Conservation (phyloP, 305 asterid genomes). For the Salvia sclarea region DNA sequence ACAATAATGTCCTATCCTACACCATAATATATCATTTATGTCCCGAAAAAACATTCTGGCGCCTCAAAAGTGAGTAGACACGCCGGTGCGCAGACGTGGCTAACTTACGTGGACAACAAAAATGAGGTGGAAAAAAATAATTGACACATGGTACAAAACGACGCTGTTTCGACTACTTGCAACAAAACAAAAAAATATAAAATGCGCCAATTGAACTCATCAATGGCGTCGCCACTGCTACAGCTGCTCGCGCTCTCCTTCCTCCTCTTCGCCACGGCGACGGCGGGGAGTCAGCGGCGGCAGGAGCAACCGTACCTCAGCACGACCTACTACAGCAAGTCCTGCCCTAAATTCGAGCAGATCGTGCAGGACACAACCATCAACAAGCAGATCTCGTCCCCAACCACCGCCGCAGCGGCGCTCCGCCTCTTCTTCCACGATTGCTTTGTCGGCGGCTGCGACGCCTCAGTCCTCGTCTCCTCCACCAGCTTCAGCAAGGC, state of each 20-base stretch:
- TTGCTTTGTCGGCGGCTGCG: constrained; percentile 82
- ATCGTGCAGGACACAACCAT: constrained; percentile 75
- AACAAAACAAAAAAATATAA: no score
- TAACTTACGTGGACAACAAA: no score
- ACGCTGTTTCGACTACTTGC: no score
- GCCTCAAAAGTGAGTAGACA: no score
- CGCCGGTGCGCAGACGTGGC: no score
- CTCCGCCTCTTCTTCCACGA: constrained; percentile 97
- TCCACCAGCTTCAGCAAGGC: constrained; percentile 71
- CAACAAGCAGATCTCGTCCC: constrained; percentile 83
- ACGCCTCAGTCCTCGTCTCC: constrained; percentile 80
- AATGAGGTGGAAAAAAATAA: no score
- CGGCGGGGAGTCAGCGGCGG: constrained; percentile 27
- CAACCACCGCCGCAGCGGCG: constrained; percentile 93
- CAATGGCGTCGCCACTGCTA: constrained; percentile 41
- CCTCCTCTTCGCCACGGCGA: constrained; percentile 29
- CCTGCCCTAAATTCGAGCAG: constrained; percentile 75
- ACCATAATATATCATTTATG: no score
- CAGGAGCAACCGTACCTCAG: constrained; percentile 36
- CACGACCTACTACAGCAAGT: constrained; percentile 47
- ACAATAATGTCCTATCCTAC: no score
- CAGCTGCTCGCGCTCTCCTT: constrained; percentile 30
- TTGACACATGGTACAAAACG: no score
- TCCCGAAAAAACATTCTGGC: no score
- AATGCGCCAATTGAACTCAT: no score